Evolutionary conservation across 495 filamentous ascomycete species (phyloP).

Genomic region (Penicillium lividum): DNA sequence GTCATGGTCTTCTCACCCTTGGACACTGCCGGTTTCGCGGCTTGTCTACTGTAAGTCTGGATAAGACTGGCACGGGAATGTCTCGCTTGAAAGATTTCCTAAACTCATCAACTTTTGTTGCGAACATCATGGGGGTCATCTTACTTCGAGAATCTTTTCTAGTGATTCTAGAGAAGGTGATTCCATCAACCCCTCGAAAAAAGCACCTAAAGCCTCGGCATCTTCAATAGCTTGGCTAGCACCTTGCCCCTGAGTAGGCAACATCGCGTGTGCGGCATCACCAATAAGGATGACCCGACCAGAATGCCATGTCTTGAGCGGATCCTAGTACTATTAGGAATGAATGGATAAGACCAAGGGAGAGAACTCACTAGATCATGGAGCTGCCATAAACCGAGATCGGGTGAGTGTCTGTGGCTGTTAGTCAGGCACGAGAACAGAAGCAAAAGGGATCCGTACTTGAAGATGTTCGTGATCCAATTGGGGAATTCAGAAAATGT

Average conservation of each 20-base stretch:
- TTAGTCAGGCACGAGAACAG: not conserved
- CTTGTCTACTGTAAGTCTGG: constrained; percentile 35
- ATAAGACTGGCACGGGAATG: constrained; percentile 25
- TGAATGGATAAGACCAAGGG: not conserved
- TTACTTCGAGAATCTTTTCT: constrained; percentile 12
- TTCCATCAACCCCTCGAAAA: constrained; percentile 21
- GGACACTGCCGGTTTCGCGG: constrained; percentile 35
- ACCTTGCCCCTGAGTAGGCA: constrained; percentile 43
- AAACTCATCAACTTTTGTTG: not conserved
- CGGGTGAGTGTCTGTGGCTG: constrained; percentile 17
- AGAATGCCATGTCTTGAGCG: constrained; percentile 35
- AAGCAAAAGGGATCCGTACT: not conserved
- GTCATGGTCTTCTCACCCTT: constrained; percentile 29
- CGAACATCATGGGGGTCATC: not conserved
- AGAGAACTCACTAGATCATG: constrained; percentile 34
- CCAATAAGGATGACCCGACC: constrained; percentile 46
- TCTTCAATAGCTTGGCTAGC: constrained; percentile 44
- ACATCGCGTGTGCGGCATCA: constrained; percentile 49
- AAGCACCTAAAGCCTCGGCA: constrained; percentile 32
- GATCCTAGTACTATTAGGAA: constrained; percentile 19
- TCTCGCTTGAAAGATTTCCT: constrained; percentile 27
- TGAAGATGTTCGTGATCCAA: constrained; percentile 31
- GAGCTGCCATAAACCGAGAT: constrained; percentile 41
- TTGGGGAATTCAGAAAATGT: constrained; percentile 39
- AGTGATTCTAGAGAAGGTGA: constrained; percentile 3